A percentile compares a stretch with the other conserved stretches of the same genome.
Evolutionary conservation across 2,329 filamentous ascomycete species (phyloP).

Genomic region (Nemania diffusa): DNA sequence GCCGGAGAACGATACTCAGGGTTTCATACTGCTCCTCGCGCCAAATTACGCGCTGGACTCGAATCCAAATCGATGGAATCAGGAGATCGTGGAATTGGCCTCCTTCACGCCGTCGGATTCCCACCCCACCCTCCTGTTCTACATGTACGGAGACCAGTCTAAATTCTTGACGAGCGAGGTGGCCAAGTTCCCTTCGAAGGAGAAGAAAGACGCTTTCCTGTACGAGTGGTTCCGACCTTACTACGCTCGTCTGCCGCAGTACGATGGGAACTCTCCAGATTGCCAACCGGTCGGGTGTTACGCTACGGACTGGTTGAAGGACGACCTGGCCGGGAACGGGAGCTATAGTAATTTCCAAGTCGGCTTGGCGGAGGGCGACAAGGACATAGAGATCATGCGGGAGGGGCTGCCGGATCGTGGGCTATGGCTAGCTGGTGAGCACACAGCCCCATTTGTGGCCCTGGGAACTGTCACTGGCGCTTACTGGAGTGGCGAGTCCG

Average conservation of each 20-base stretch:
- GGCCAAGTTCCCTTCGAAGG: conserved; percentile 54
- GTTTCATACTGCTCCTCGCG: conserved; percentile 80
- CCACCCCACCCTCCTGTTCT: conserved; percentile 89
- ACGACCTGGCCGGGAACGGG: conserved; percentile 82
- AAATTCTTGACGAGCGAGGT: conserved; percentile 61
- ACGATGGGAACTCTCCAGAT: conserved; percentile 59
- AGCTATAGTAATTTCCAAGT: conserved; percentile 88
- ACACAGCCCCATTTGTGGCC: conserved; percentile 89
- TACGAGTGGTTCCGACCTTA: conserved; percentile 79
- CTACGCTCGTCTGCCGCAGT: conserved; percentile 78
- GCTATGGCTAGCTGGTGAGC: conserved; percentile 89
- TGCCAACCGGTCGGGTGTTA: conserved; percentile 73
- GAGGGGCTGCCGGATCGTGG: conserved; percentile 72
- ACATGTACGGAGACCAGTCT: conserved; percentile 74
- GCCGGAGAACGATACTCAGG: conserved; percentile 59
- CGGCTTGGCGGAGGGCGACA: conserved; percentile 75
- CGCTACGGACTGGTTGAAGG: conserved; percentile 80
- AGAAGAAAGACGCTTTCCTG: conserved; percentile 65
- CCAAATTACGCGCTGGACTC: conserved; percentile 73
- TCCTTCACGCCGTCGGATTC: conserved; percentile 67
- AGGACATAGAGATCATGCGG: conserved; percentile 74
- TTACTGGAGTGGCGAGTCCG: conserved; percentile 88
- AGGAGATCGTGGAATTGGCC: conserved; percentile 81
- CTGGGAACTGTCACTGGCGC: conserved; percentile 90
- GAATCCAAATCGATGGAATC: conserved; percentile 74